Conservation (phyloP, 768 basidiomycete genomes). For the Tylopilus rubrobrunneus region DNA sequence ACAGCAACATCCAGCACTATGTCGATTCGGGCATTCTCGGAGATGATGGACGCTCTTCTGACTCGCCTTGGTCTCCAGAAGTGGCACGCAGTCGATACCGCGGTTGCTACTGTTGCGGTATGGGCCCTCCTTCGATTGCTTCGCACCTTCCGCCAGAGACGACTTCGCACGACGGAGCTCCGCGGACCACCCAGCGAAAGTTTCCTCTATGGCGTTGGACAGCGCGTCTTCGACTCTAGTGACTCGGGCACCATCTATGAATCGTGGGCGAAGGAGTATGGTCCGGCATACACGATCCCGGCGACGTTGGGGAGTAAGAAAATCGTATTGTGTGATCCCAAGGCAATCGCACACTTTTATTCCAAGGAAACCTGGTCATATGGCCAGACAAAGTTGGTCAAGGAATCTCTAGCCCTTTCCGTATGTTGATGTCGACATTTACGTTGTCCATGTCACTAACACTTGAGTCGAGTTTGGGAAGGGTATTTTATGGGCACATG, state of each 20-base stretch:
- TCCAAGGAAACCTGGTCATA: conserved; percentile 33
- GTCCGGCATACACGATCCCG: conserved; percentile 20
- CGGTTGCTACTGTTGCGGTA: no score
- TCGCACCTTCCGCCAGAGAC: not conserved
- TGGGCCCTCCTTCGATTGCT: no score
- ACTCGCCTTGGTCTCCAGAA: no score
- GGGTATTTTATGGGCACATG: conserved; percentile 30
- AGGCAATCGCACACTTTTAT: conserved; percentile 21
- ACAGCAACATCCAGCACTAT: no score
- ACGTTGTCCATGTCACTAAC: not conserved
- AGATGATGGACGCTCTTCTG: no score
- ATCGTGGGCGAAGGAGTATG: conserved; percentile 14
- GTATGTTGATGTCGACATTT: conserved; percentile 1
- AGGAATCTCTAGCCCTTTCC: conserved; percentile 25
- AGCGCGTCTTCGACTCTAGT: not conserved
- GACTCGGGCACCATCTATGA: conserved; percentile 16
- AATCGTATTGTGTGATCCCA: conserved; percentile 38
- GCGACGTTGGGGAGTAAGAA: conserved; percentile 7
- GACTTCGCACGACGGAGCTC: conserved; percentile 11
- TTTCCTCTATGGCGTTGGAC: conserved; percentile 17
- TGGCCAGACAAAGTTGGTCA: conserved; percentile 35
- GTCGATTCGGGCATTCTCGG: no score
- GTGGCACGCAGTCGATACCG: no score
- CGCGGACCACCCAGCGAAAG: conserved; percentile 17
- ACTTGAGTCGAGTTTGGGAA: conserved; percentile 16